Evolutionary conservation across 805 yeast species (phyloP).

Genomic region (Yarrowia yakushimensis): DNA sequence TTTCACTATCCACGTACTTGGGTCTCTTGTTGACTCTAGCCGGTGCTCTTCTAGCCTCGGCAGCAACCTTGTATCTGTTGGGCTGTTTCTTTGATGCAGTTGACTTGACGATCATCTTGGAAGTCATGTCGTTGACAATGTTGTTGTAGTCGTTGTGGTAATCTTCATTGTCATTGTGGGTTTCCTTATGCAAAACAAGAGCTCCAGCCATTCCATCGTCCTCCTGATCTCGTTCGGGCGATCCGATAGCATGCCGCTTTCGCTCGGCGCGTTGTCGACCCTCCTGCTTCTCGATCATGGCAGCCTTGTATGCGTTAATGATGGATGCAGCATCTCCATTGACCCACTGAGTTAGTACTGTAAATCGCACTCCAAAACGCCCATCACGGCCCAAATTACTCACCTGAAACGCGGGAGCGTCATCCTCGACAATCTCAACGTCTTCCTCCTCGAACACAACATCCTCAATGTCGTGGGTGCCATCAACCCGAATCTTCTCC

Average conservation of each 20-base stretch:
- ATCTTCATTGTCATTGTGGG: neutral
- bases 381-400: neutral
- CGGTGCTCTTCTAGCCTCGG: constrained; percentile 1
- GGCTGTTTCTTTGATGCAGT: neutral
- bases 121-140: neutral
- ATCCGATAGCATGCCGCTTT: neutral
- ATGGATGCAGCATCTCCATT: neutral
- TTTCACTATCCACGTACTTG: constrained; percentile 18
- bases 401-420: neutral
- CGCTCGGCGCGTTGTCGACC: neutral
- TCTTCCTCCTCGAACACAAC: neutral
- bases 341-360: constrained; percentile 5
- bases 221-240: neutral
- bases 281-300: constrained; percentile 1
- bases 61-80: constrained; percentile 3
- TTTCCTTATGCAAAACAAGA: neutral
- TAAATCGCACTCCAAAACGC: neutral
- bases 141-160: neutral
- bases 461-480: neutral
- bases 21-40: neutral
- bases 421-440: neutral
- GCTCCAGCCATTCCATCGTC: neutral
- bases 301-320: constrained; percentile 11
- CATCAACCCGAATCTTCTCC: neutral
- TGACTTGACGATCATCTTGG: neutral